Conservation (phyloP, 140 eudicot genomes). For the Cichorium intybus region DNA sequence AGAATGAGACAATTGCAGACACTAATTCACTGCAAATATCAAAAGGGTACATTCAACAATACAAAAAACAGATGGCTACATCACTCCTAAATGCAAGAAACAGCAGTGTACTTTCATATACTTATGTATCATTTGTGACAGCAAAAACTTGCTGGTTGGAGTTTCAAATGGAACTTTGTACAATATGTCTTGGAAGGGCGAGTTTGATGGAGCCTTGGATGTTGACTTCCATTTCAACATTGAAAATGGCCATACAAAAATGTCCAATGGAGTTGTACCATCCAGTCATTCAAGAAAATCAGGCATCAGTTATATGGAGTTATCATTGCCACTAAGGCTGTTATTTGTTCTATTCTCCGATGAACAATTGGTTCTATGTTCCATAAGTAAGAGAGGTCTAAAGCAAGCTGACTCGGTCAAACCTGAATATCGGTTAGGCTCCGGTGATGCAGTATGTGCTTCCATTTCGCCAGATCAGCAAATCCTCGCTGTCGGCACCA, state of each 20-base stretch:
- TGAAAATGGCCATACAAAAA: slow-evolving; percentile 34
- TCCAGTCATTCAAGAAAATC: slow-evolving; percentile 39
- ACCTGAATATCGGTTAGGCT: slow-evolving; percentile 70
- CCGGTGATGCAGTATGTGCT: slow-evolving; percentile 76
- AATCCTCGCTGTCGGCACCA: slow-evolving; percentile 92
- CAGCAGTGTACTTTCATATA: too few species aligned
- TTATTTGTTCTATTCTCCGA: slow-evolving; percentile 66
- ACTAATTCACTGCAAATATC: too few species aligned
- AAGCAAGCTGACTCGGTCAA: slow-evolving; percentile 64
- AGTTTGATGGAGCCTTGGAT: slow-evolving; percentile 77
- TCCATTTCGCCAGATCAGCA: slow-evolving; percentile 87
- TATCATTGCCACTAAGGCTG: slow-evolving; percentile 52
- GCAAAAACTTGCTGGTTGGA: too few species aligned
- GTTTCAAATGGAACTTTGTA: too few species aligned
- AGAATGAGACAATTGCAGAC: too few species aligned
- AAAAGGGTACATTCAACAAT: too few species aligned
- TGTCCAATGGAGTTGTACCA: slow-evolving; percentile 49
- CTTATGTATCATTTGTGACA: too few species aligned
- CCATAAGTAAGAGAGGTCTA: slow-evolving; percentile 80
- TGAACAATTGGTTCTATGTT: slow-evolving; percentile 73
- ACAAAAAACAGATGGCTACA: too few species aligned
- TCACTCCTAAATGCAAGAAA: too few species aligned
- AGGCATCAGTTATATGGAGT: slow-evolving; percentile 59
- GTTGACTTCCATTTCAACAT: slow-evolving; percentile 43
- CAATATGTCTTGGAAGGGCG: slow-evolving; percentile 99